Base-by-base conservation (phyloP, 495 filamentous ascomycete species). In the Cercophora samala region DNA sequence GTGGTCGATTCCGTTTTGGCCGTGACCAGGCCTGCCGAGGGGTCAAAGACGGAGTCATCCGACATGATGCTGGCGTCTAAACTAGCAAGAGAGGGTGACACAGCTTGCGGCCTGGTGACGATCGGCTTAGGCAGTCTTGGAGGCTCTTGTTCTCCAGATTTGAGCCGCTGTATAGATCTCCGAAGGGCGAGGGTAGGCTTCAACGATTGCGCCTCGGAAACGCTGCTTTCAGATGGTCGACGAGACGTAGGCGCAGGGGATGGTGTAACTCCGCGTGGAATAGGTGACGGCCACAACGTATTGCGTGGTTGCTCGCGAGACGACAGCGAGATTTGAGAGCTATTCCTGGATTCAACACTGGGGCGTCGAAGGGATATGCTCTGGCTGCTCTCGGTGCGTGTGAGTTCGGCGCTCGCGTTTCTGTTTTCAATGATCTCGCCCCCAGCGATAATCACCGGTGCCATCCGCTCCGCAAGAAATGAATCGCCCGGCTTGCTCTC, bases 391-490 rank as follows among this genome's bases (percentile, higher is more conserved):
- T 88, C 87, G 3, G 84, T 87, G 62, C 87, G 82, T 32, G 74
- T 76, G 26, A 91, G 74, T n/a, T 85, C 81, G 11, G 78, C 79
- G 42, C 82, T 78, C 4, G 77, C 72, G 72, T 88, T 88, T 60
- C 79, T 80, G 73, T 85, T 87, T 73, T 89, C 85, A 60, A 85
- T 70, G 2, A 86, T 76, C 58, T 83, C 85, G 60, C 89, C 92
- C 1, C 96, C 96, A 32, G 88, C 87, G 70, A 98, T 93, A 69
- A 96, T 81, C 46, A 97, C 93, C 17, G 95, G 95, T 55, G 90
- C 88, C 72, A 97, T 88, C 22, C 95, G 85, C 64, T 93, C 88
- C 42, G 85, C 79, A 5, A 97, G 78, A 66, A 86, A 87, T 5
- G 79, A 73, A 63, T 87, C 84, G 66, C 76, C 81, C 23, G 72